These are phyloP conservation scores for Kluyveromyces marxianus DNA, from an alignment of 1,139 yeast species.

Conservation along the genomic window DNA sequence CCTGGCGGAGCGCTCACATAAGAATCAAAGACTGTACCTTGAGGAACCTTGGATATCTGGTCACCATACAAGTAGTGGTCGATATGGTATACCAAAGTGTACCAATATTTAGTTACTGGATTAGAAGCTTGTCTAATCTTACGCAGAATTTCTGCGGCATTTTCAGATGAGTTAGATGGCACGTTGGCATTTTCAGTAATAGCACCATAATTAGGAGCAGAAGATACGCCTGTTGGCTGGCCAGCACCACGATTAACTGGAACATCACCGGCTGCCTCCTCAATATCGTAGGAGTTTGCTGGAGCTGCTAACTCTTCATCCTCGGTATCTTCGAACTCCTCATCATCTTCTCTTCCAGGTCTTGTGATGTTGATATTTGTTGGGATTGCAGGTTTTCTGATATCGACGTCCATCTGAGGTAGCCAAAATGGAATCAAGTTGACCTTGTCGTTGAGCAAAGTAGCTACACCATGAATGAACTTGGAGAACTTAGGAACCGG, in stretches of 20 bases:
- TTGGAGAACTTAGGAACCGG: constrained; percentile 97
- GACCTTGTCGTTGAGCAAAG: constrained; percentile 74
- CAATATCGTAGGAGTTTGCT: constrained; percentile 40
- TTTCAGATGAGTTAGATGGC: constrained; percentile 10
- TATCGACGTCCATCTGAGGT: constrained; percentile 97
- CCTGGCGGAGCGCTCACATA: constrained; percentile 68
- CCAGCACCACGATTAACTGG: no score
- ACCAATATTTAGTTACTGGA: constrained; percentile 15
- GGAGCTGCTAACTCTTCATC: constrained; percentile 31
- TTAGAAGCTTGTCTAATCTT: constrained; percentile 22
- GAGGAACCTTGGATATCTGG: constrained; percentile 65
- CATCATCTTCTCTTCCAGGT: constrained; percentile 28
- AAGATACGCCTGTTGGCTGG: not conserved
- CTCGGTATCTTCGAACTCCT: constrained; percentile 35
- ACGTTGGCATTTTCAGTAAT: constrained; percentile 10
- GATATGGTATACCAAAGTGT: constrained; percentile 17
- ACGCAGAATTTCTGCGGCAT: constrained; percentile 21
- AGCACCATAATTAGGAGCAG: constrained; percentile 32
- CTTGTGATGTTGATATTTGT: constrained; percentile 33
- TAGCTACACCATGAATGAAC: constrained; percentile 92
- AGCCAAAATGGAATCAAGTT: constrained; percentile 90
- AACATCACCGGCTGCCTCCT: constrained; percentile 37
- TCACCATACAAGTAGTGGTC: constrained; percentile 55
- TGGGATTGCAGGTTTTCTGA: constrained; percentile 75
- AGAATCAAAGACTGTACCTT: constrained; percentile 70